A percentile compares a stretch with the other conserved stretches of the same genome.
phyloP scores from a whole-genome alignment of 1,139 yeast species.

The Saccharomyces hybrid region DNA sequence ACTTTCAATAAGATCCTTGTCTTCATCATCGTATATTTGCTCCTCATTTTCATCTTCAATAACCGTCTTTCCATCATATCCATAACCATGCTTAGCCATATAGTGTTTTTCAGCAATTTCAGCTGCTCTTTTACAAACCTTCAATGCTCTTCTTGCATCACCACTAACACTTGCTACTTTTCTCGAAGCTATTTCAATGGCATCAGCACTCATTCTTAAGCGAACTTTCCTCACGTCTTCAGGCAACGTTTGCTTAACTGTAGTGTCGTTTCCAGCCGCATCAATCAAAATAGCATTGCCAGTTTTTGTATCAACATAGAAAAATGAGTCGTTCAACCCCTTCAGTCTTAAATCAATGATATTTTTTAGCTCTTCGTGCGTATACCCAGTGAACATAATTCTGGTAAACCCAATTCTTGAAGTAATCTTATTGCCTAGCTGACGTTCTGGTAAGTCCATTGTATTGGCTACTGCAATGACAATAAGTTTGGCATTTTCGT shows the following conservation, averaged over 20 bases:
- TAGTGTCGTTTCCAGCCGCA: slow-evolving; percentile 9
- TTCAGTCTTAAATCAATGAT: slow-evolving; percentile 69
- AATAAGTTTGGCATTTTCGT: slow-evolving; percentile 65
- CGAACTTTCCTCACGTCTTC: slow-evolving; percentile 29
- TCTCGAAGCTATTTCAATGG: slow-evolving; percentile 85
- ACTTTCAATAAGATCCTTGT: slow-evolving; percentile 12
- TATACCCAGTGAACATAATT: slow-evolving; percentile 82
- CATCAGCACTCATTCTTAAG: slow-evolving; percentile 56
- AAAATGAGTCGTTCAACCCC: slow-evolving; percentile 37
- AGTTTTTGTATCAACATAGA: slow-evolving; percentile 28
- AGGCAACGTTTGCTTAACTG: slow-evolving; percentile 6
- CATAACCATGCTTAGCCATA: slow-evolving; percentile 31
- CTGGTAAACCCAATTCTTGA: slow-evolving; percentile 86
- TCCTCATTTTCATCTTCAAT: slow-evolving; percentile 5
- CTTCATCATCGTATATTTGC: slow-evolving; percentile 2
- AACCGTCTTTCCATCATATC: slow-evolving; percentile 19
- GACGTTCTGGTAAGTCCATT: slow-evolving; percentile 92
- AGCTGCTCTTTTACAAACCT: slow-evolving; percentile 82
- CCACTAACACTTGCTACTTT: slow-evolving; percentile 96
- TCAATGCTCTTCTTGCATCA: slow-evolving; percentile 89
- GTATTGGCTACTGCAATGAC: slow-evolving; percentile 95
- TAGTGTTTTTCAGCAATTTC: slow-evolving; percentile 72
- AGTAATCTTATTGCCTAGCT: slow-evolving; percentile 78
- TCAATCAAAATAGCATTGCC: slow-evolving; percentile 29
- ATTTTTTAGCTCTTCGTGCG: slow-evolving; percentile 64